Base-by-base conservation (phyloP, 192 early-diverging fungal species). In the Rhizophagus clarus region DNA sequence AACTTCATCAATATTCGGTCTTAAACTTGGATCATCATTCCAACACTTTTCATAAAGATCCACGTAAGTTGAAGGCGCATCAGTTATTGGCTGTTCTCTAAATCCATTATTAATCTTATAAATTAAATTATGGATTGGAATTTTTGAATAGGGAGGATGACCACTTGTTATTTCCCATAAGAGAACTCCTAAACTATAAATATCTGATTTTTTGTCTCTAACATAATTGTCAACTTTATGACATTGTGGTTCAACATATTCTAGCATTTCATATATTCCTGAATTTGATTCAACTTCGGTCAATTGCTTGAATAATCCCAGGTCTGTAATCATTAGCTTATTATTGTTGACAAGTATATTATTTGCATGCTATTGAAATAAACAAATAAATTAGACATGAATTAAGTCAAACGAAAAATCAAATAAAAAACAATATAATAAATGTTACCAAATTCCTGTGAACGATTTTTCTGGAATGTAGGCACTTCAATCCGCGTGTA, bases 41-140 rank as follows among this genome's bases (percentile, higher is more conserved):
- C 85, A 83, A 20, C 85, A 86, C 68, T 83, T 75, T 72, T 82
- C 77, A 73, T 82, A 86, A 24, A 86, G 42, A 22, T 82, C 63
- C n/a, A 82, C 76, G 69, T 82, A 86, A 74, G 82, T 74, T 3
- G 80, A 76, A 32, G 85, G 85, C 15, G 85, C 84, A 34, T 76
- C 69, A 2, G 76, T 70, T 20, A 82, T 56, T 22, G 80, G 64
- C 2, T 82, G 76, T 22, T 83, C 82, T 22, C 81, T 81, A 72
- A 79, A 6, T 66, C 66, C 5, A 82, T 28, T 24, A 1, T 32
- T 1, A n/a, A 14, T 34, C 60, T 69, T 40, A 40, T 45, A 60
- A 22, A 14, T 37, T 67, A 37, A 69, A 37, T 14, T 40, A 40
- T 40, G 37, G 0, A 40, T 8, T 40, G 37, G 8, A 40, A 40